Evolutionary conservation across 805 yeast species (phyloP).

Genomic region (Sugiyamaella marilandica): DNA sequence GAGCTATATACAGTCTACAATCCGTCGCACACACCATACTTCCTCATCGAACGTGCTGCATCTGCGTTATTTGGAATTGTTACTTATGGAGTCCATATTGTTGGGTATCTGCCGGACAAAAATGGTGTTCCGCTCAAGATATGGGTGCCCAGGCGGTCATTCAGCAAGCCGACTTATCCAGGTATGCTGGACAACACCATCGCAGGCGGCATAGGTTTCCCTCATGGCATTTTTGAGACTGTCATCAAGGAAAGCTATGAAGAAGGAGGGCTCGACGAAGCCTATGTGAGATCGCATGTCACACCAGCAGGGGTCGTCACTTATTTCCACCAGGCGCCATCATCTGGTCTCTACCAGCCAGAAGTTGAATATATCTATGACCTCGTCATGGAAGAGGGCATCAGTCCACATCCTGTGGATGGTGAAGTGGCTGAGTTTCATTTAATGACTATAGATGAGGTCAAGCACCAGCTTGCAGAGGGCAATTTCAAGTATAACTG

Average conservation of each 20-base stretch:
- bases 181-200: constrained; percentile 88
- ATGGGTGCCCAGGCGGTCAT: constrained; percentile 85
- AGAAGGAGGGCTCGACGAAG: constrained; percentile 73
- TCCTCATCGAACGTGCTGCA: constrained; percentile 73
- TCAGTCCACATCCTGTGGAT: constrained; percentile 57
- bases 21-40: constrained; percentile 51
- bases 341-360: constrained; percentile 69
- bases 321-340: constrained; percentile 44
- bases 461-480: constrained; percentile 42
- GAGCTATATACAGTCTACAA: constrained; percentile 74
- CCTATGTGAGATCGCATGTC: constrained; percentile 44
- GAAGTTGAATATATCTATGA: constrained; percentile 84
- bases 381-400: constrained; percentile 45
- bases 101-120: constrained; percentile 61
- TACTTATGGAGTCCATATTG: constrained; percentile 86
- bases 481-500: constrained; percentile 88
- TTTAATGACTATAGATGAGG: constrained; percentile 57
- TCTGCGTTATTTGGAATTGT: constrained; percentile 79
- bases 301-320: constrained; percentile 60
- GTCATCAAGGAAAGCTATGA: constrained; percentile 81
- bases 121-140: constrained; percentile 39
- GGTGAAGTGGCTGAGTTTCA: constrained; percentile 72
- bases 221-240: constrained; percentile 70
- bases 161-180: constrained; percentile 81
- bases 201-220: constrained; percentile 91